A percentile compares a stretch with the other conserved stretches of the same genome.
Evolutionary conservation across 352 stramenopile genomes (phyloP).

Genomic region (Pythium dissotocum): DNA sequence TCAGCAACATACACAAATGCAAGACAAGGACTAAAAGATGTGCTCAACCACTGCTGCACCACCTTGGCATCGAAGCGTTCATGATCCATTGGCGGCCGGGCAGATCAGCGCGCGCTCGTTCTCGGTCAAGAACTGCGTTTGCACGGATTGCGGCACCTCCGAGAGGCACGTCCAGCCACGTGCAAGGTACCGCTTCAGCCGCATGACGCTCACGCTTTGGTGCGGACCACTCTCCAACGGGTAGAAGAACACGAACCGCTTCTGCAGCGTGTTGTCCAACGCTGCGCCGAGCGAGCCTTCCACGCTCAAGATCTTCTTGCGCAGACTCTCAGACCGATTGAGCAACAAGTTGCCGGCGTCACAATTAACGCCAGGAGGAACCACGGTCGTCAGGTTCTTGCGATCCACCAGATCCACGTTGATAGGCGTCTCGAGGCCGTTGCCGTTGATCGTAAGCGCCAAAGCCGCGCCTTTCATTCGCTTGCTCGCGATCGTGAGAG

Average conservation of each 20-base stretch:
- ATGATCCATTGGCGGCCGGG: not conserved
- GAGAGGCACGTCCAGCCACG: conserved; percentile 34
- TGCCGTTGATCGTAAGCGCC: conserved; percentile 6
- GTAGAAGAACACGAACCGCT: conserved; percentile 31
- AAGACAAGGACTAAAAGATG: too few relatives aligned
- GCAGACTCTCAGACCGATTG: conserved; percentile 7
- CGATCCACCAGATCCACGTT: conserved; percentile 31
- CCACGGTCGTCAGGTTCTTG: not conserved
- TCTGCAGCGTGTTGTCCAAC: conserved; percentile 15
- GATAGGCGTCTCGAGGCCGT: not conserved
- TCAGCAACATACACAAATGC: too few relatives aligned
- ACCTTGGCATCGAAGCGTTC: too few relatives aligned
- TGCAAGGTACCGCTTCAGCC: conserved; percentile 27
- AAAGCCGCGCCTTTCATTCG: conserved; percentile 22
- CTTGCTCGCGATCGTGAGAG: conserved; percentile 5
- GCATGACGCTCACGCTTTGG: conserved; percentile 13
- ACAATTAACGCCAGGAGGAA: conserved; percentile 24
- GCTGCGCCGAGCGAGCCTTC: conserved; percentile 12
- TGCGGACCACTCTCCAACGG: conserved; percentile 2
- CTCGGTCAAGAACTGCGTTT: conserved; percentile 6
- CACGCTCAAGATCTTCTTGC: conserved; percentile 24
- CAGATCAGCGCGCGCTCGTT: conserved; percentile 11
- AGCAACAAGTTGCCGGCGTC: conserved; percentile 32
- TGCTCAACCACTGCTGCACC: too few relatives aligned
- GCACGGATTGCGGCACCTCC: not conserved